These are phyloP conservation scores for Staphylotrichum tortipilum DNA, from an alignment of 495 filamentous ascomycete genomes.

Conservation along the genomic window DNA sequence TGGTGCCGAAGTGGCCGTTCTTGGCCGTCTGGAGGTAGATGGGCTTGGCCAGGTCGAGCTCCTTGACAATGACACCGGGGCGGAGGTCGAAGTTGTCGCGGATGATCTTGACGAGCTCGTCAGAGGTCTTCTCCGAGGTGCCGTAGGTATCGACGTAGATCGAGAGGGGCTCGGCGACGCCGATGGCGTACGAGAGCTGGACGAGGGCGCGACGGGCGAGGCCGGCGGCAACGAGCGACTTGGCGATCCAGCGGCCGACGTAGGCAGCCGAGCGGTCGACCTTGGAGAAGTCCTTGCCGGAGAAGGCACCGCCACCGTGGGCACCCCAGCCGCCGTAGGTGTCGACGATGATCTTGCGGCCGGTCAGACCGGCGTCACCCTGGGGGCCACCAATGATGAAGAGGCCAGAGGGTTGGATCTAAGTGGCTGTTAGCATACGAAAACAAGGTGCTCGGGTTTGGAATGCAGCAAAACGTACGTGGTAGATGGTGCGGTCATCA, in stretches of 20 bases:
- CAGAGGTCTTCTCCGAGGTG: constrained; percentile 62
- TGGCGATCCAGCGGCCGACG: constrained; percentile 95
- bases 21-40: constrained; percentile 98
- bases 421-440: constrained; percentile 26
- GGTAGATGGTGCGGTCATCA: constrained; percentile 86
- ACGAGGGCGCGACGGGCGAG: constrained; percentile 88
- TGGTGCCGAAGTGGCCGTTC: constrained; percentile 96
- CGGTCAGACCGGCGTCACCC: constrained; percentile 96
- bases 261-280: constrained; percentile 98
- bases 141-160: constrained; percentile 84
- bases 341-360: constrained; percentile 99
- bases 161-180: constrained; percentile 91
- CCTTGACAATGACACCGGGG: constrained; percentile 96
- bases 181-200: constrained; percentile 98
- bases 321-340: constrained; percentile 99
- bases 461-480: constrained; percentile 47
- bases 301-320: constrained; percentile 99
- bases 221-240: constrained; percentile 84
- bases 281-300: constrained; percentile 99
- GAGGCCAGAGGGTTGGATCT: constrained; percentile 94
- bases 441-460: background rate
- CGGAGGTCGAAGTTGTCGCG: constrained; percentile 91
- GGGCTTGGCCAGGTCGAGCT: constrained; percentile 87
- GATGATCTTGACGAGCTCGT: constrained; percentile 88
- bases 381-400: constrained; percentile 99